Evolutionary conservation across 1,284 basidiomycete species (phyloP).

Genomic region (Porodaedalea pini): DNA sequence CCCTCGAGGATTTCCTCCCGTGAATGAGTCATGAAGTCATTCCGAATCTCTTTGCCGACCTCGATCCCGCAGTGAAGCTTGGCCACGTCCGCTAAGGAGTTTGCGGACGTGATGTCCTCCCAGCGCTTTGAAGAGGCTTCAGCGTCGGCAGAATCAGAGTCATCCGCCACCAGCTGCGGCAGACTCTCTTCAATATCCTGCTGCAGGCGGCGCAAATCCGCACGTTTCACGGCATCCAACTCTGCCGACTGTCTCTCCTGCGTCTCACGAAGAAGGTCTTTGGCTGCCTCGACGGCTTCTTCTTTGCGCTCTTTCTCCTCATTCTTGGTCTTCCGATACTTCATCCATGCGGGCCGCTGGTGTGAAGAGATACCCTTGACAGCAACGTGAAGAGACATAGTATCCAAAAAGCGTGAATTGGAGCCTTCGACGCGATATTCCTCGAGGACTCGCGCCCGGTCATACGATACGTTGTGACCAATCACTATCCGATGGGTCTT

Average conservation of each 20-base stretch:
- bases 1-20: constrained; percentile 64
- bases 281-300: constrained; percentile 56
- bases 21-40: constrained; percentile 70
- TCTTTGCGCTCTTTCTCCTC: constrained; percentile 47
- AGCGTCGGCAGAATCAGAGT: constrained; percentile 37
- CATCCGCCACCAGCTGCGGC: constrained; percentile 37
- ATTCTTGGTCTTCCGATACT: constrained; percentile 68
- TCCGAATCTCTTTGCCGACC: constrained; percentile 78
- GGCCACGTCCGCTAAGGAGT: constrained; percentile 91
- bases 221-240: constrained; percentile 31
- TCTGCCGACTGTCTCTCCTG: constrained; percentile 43
- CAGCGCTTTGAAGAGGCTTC: constrained; percentile 60
- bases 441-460: constrained; percentile 79
- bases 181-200: constrained; percentile 39
- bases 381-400: constrained; percentile 93
- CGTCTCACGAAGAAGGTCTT: constrained; percentile 46
- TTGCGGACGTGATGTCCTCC: constrained; percentile 92
- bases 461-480: constrained; percentile 96
- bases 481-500: constrained; percentile 65
- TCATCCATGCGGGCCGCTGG: constrained; percentile 91
- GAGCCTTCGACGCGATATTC: constrained; percentile 79
- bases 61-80: constrained; percentile 83
- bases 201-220: constrained; percentile 31
- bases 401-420: constrained; percentile 86
- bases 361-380: constrained; percentile 93